These are phyloP conservation scores for Byssoonygena ceratinophila DNA, from an alignment of 2,329 filamentous ascomycete genomes.

Conservation along the genomic window DNA sequence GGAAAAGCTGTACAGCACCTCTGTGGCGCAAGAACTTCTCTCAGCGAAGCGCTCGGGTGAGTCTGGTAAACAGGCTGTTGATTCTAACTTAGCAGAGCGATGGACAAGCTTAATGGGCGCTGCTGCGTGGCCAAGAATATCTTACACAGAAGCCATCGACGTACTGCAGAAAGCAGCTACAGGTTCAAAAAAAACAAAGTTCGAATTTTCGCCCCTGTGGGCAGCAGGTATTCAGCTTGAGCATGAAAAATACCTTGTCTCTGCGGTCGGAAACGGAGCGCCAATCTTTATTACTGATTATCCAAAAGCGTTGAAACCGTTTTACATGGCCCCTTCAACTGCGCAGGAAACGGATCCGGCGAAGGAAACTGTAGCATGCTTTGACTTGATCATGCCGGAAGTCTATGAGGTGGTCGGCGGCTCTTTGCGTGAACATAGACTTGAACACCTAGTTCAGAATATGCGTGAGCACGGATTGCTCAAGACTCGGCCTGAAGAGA, in stretches of 20 bases:
- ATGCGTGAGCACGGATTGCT: slow-evolving; percentile 61
- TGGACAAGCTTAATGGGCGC: slow-evolving; percentile 58
- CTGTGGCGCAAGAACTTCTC: slow-evolving; percentile 47
- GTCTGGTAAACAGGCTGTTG: slow-evolving; percentile 31
- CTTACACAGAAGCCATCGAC: slow-evolving; percentile 67
- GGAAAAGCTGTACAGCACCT: slow-evolving; percentile 40
- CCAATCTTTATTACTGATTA: slow-evolving; percentile 93
- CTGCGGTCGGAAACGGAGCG: slow-evolving; percentile 48
- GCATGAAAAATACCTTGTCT: slow-evolving; percentile 81
- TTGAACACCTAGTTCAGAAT: slow-evolving; percentile 54
- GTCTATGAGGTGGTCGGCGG: slow-evolving; percentile 80
- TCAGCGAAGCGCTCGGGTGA: slow-evolving; percentile 35
- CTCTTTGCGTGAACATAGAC: slow-evolving; percentile 75
- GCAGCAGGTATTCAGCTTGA: slow-evolving; percentile 70
- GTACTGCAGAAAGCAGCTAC: slow-evolving; percentile 50
- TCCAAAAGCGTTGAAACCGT: slow-evolving; percentile 78
- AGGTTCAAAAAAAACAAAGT: slow-evolving; percentile 41
- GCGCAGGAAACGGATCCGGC: slow-evolving; percentile 13
- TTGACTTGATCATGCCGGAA: slow-evolving; percentile 78
- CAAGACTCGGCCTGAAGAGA: slow-evolving; percentile 21
- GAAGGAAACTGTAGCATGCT: slow-evolving; percentile 64
- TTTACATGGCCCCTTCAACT: slow-evolving; percentile 63
- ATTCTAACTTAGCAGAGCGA: slow-evolving; percentile 49
- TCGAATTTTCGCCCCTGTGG: slow-evolving; percentile 61
- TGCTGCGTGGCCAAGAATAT: slow-evolving; percentile 63